A percentile compares a stretch with the other conserved stretches of the same genome.
These are phyloP conservation scores for Chaetomium sp. DNA, from an alignment of 2,329 filamentous ascomycete species.

Conservation along the genomic window DNA sequence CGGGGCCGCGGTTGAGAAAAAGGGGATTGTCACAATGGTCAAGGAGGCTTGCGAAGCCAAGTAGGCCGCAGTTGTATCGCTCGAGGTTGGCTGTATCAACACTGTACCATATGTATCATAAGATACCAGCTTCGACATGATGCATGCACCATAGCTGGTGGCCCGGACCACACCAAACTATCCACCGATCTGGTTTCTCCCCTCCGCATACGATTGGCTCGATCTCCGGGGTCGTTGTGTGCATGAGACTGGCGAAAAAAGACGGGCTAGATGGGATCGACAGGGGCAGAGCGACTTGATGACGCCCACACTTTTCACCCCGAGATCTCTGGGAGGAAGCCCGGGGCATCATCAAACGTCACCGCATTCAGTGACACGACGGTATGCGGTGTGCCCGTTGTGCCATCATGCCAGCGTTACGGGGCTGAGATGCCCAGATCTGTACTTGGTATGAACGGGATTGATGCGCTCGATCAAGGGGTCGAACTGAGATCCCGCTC, in stretches of 20 bases:
- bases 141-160: not conserved
- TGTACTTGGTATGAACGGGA: not conserved
- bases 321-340: not conserved
- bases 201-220: constrained; percentile 8
- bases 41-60: constrained; percentile 47
- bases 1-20: constrained; percentile 66
- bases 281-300: not conserved
- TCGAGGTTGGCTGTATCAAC: not conserved
- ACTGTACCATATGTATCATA: constrained; percentile 14
- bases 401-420: not conserved
- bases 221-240: not conserved
- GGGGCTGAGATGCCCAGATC: not conserved
- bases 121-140: not conserved
- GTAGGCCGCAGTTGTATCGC: not conserved
- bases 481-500: not conserved
- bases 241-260: not conserved
- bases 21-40: constrained; percentile 61
- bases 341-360: not conserved
- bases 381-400: not conserved
- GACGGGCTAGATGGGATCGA: constrained; percentile 3
- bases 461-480: not conserved
- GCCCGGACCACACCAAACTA: constrained; percentile 4
- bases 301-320: not conserved
- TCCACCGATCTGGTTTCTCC: constrained; percentile 4
- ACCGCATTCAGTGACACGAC: not conserved